Conservation (phyloP, 2,329 filamentous ascomycete species). For the Ceratocystis cacaofunesta region DNA sequence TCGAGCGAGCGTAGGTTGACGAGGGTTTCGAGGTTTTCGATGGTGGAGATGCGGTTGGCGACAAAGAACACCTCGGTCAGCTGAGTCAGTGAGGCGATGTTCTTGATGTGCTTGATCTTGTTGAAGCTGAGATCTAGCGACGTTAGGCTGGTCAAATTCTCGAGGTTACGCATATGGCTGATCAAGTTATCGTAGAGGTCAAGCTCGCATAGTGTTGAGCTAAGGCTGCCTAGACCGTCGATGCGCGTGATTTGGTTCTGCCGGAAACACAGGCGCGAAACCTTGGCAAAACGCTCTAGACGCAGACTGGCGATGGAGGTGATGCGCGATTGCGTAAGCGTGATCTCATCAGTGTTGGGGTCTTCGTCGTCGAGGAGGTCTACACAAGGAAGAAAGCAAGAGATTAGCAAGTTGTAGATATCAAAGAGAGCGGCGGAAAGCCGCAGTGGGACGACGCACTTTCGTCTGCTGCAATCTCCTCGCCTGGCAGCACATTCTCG, state of each 20-base stretch:
- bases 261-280: conserved; percentile 69
- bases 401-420: neutral
- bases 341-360: conserved; percentile 58
- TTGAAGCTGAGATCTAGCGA: conserved; percentile 91
- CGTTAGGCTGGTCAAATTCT: conserved; percentile 59
- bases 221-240: conserved; percentile 54
- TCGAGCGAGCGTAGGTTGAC: conserved; percentile 69
- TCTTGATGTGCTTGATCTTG: conserved; percentile 97
- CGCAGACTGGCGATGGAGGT: conserved; percentile 59
- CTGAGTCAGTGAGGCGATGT: conserved; percentile 60
- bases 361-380: conserved; percentile 48
- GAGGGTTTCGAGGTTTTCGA: conserved; percentile 69
- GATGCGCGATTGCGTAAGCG: conserved; percentile 77
- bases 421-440: neutral
- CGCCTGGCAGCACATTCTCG: conserved; percentile 51
- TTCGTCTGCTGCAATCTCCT: conserved; percentile 70
- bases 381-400: conserved; percentile 21
- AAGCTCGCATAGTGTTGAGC: conserved; percentile 58
- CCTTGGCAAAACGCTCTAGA: conserved; percentile 69
- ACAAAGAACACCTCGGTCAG: conserved; percentile 82
- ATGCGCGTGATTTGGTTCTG: conserved; percentile 80
- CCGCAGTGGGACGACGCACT: conserved; percentile 32
- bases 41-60: conserved; percentile 80
- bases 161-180: conserved; percentile 68
- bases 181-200: conserved; percentile 97